Base-by-base conservation (phyloP, 2,329 filamentous ascomycete species). In the Xylariaceae sp. region DNA sequence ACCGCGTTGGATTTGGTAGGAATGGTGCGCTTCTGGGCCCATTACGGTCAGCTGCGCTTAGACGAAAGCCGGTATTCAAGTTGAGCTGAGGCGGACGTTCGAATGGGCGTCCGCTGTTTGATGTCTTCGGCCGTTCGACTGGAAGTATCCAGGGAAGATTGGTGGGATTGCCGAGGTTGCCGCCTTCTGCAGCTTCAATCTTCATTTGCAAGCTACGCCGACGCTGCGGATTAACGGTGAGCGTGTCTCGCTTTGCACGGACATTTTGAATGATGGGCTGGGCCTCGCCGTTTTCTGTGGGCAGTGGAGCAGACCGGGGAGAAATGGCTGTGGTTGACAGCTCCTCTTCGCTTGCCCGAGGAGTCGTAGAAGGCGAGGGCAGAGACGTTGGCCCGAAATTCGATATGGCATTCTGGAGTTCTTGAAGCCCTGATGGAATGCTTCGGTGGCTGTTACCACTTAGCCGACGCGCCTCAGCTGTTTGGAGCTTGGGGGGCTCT, bases 191-290 rank as follows among this genome's bases (percentile, higher is more conserved):
- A 24, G 65, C 61, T 29, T 82, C 78, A 11, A 82, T 73, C 54
- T 78, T 77, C 72, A 80, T 79, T 3, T 78, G 76, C 51, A 83
- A 73, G 63, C 82, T 85, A 41, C 75, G 74, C 31, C 78, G 74
- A 17, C 77, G 74, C 2, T 79, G 74, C 0, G 76, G 73, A 59
- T 75, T 75, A 17, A 81, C 76, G 0, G 78, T 78, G 12, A 82
- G 64, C 1, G 80, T 82, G 39, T 85, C 80, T 28, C 81, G 78
- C 66, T 78, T 80, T 3, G 81, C 79, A n/a, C 67, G 63, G 0
- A 82, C 78, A 39, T 78, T 78, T 29, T 76, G 77, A 34, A 84
- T 78, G 4, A 82, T 69, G 1, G 80, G 80, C 24, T 71, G 62
- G 12, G 31, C 2, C 28, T 17, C 51, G 1, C 47, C 51, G 17